These are phyloP conservation scores for Debaryomycetaceae sp. DNA, from an alignment of 1,139 yeast species.

Conservation along the genomic window DNA sequence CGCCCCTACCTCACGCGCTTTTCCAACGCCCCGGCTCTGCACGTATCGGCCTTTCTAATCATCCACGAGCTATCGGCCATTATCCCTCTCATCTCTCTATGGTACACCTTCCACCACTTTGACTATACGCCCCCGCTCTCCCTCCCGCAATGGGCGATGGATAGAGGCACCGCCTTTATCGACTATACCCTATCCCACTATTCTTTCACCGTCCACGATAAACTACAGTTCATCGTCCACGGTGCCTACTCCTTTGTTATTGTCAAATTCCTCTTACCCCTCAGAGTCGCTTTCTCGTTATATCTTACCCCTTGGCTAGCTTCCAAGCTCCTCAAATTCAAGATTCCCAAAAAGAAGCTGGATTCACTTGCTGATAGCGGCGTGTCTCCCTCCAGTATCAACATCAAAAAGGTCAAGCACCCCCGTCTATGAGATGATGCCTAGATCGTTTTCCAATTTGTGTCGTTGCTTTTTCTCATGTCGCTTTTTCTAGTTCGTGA, in stretches of 20 bases:
- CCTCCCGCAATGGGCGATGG: constrained; percentile 56
- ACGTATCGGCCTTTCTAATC: constrained; percentile 61
- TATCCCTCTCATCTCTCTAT: constrained; percentile 62
- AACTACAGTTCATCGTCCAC: constrained; percentile 51
- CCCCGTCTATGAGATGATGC: neutral
- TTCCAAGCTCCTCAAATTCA: constrained; percentile 43
- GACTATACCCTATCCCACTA: constrained; percentile 30
- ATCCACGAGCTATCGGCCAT: constrained; percentile 85
- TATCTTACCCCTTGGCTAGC: constrained; percentile 62
- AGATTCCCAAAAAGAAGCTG: constrained; percentile 18
- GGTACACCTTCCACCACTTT: constrained; percentile 61
- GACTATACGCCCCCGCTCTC: constrained; percentile 36
- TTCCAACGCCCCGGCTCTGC: constrained; percentile 54
- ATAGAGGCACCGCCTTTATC: constrained; percentile 50
- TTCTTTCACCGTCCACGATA: constrained; percentile 34
- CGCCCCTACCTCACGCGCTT: constrained; percentile 40
- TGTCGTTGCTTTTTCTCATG: neutral
- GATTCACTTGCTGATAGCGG: too few relatives aligned
- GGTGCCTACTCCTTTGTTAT: constrained; percentile 87
- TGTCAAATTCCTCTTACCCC: constrained; percentile 55
- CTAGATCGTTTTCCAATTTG: neutral
- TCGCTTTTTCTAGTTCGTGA: constrained; percentile 1
- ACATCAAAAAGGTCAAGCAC: too few relatives aligned
- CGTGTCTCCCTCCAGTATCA: too few relatives aligned
- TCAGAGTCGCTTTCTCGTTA: constrained; percentile 47